Evolutionary conservation across 2,329 filamentous ascomycete genomes (phyloP).

Genomic region (Fusarium odoratissimum): DNA sequence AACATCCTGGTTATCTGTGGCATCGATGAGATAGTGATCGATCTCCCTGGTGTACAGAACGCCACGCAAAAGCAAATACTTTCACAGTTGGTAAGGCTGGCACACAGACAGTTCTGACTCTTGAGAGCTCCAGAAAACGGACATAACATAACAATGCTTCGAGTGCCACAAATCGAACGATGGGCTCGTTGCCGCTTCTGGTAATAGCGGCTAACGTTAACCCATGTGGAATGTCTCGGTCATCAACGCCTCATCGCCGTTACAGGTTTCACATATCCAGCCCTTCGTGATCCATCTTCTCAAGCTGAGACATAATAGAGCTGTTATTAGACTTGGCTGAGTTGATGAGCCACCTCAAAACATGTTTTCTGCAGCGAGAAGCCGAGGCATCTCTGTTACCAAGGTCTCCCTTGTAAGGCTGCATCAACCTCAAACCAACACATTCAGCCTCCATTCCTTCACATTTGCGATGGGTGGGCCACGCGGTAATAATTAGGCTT

Average conservation of each 20-base stretch:
- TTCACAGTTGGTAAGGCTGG: conserved; percentile 21
- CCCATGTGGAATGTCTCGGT: conserved; percentile 33
- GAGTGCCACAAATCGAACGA: conserved; percentile 35
- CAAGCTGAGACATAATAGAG: conserved; percentile 18
- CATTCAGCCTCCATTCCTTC: conserved; percentile 17
- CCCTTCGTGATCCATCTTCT: conserved; percentile 7
- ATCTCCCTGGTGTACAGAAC: background rate
- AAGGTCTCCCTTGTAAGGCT: background rate
- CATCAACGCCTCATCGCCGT: conserved; percentile 25
- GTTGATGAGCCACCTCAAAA: background rate
- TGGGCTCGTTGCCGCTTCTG: conserved; percentile 21
- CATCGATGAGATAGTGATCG: background rate
- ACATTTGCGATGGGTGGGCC: background rate
- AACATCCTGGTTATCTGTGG: background rate
- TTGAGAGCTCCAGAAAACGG: background rate
- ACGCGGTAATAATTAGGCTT: background rate
- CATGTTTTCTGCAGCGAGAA: background rate
- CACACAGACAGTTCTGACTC: background rate
- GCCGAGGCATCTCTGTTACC: background rate
- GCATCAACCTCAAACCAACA: conserved; percentile 12
- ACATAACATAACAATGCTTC: background rate
- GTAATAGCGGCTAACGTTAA: conserved; percentile 36
- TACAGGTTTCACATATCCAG: conserved; percentile 30
- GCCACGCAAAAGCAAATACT: conserved; percentile 19
- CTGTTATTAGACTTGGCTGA: background rate